phyloP scores from a whole-genome alignment of 208 protist species.

The Trichomonas gallinae region DNA sequence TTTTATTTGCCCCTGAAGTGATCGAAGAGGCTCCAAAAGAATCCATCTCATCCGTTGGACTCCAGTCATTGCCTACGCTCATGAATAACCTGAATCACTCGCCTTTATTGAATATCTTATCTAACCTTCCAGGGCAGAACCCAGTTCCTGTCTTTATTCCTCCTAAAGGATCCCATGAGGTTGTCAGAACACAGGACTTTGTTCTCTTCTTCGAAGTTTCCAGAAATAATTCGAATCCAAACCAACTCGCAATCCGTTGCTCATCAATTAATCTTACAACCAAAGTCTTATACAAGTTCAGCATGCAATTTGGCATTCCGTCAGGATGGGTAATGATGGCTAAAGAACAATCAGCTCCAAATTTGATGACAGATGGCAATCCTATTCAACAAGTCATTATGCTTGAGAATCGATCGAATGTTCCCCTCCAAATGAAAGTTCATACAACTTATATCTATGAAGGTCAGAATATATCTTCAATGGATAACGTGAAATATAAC shows the following conservation, averaged over 20 bases:
- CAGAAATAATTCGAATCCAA: neutral
- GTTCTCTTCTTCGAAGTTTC: neutral
- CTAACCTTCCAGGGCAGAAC: too few species aligned
- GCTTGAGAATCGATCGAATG: neutral
- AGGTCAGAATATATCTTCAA: neutral
- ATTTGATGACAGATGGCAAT: neutral
- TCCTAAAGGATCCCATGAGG: neutral
- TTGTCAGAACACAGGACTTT: neutral
- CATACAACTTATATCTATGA: neutral
- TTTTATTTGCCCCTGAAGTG: neutral
- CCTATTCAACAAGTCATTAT: neutral
- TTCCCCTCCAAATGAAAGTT: neutral
- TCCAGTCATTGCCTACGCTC: neutral
- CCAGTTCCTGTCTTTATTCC: neutral
- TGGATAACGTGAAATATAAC: neutral
- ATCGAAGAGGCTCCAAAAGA: neutral
- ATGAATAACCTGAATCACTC: neutral
- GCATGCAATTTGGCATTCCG: neutral
- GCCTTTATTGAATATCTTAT: neutral
- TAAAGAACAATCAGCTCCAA: neutral
- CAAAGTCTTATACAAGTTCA: neutral
- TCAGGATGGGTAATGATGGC: neutral
- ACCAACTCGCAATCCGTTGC: neutral
- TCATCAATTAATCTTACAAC: neutral
- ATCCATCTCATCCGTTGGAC: neutral